Evolutionary conservation across 345 rosid genomes (phyloP), one percentile per base, ranked within the genome.

Genomic region (Physaria fendleri): DNA sequence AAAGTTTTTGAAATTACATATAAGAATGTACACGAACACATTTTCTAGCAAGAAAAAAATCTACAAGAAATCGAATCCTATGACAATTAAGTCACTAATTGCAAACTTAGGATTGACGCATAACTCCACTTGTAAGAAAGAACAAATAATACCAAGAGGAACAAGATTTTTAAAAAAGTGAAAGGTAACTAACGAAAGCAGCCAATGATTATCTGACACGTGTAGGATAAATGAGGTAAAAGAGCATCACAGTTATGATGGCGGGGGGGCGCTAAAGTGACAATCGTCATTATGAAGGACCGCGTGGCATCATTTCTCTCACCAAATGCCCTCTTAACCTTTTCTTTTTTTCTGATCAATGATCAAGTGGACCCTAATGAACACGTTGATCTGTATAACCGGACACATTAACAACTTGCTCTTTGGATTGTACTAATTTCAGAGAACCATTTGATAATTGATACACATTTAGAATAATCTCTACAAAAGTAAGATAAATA

Each of bases 281-380:
- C 67, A 68, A 28, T 52, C 67, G 67, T 52, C 73, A 60, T 68
- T 27, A 68, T 52, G 62, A 68, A 56, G 35, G 47, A 27, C 41
- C 56, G 42, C 73, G 73, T 68, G 73, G 48, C 56, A 52, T 60
- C 46, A 60, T 13, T 52, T 18, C 3, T 34, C 47, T 34, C 55
- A 53, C 73, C 66, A 68, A 68, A 68, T 59, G 54, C 22, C 32
- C 10, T 14, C 2, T 30, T 64, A 38, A 28, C 10, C 5, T 2
- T 38, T 6, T 4, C 2, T 13, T 0, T 29, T 2, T 8, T 9
- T 3, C 8, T 16, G 7, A 32, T 20, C n/a, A 39, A 56, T 14
- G 14, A 5, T 24, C 25, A 21, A 56, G 71, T 47, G 58, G 64
- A 66, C 64, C 64, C 50, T 17, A 20, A 28, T 56, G 39, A 33